phyloP scores from a whole-genome alignment of 2,329 filamentous ascomycete genomes.

The Sporothrix phasma region DNA sequence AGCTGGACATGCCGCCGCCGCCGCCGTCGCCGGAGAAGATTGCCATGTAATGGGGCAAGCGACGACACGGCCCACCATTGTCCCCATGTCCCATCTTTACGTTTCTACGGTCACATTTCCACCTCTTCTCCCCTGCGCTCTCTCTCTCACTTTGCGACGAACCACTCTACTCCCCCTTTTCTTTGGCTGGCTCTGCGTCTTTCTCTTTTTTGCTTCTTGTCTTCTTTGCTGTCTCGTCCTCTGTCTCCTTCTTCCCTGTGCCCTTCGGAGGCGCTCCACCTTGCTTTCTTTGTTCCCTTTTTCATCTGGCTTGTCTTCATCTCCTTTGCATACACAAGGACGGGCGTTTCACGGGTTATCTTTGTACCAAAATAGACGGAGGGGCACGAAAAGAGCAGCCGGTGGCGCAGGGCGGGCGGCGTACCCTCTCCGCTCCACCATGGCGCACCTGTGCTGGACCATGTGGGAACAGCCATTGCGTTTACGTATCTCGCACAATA shows the following conservation, averaged over 20 bases:
- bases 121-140: no score
- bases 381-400: background rate
- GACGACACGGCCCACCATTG: background rate
- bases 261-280: no score
- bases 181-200: background rate
- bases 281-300: background rate
- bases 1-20: conserved; percentile 52
- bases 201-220: background rate
- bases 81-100: background rate
- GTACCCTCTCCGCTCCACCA: background rate
- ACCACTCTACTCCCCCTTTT: conserved; percentile 13
- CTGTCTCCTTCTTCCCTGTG: background rate
- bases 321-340: conserved; percentile 1
- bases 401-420: no score
- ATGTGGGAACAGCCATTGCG: background rate
- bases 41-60: background rate
- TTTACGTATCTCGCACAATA: background rate
- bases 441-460: background rate
- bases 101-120: background rate
- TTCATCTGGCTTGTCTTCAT: background rate
- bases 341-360: conserved; percentile 12
- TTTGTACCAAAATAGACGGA: conserved; percentile 3
- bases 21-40: conserved; percentile 15
- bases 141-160: no score
- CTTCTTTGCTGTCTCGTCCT: background rate